Conservation (phyloP, 306 rosid species). For the Mimosa bimucronata region DNA sequence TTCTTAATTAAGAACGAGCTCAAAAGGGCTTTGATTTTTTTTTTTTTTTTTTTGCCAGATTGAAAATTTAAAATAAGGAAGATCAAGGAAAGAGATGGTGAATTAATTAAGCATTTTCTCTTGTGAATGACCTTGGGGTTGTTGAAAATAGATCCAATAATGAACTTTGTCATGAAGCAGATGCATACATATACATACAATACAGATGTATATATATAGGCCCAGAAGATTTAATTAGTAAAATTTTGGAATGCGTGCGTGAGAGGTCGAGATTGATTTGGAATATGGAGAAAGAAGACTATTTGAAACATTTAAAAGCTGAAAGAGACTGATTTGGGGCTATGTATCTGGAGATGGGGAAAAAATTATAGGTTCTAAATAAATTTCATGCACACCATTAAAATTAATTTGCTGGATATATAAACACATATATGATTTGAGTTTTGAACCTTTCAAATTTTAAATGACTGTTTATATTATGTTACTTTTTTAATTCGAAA, state of each 20-base stretch:
- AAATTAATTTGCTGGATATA: background rate
- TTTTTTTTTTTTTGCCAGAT: too few relatives aligned
- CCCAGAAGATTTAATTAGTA: background rate
- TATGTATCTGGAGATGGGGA: constrained; percentile 32
- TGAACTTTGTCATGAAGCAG: background rate
- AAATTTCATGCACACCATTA: background rate
- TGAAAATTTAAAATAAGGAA: background rate
- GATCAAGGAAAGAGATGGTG: background rate
- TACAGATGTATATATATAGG: background rate
- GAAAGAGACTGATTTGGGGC: constrained; percentile 54
- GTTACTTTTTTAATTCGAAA: background rate
- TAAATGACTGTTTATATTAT: background rate
- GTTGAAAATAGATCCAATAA: background rate
- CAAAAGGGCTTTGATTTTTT: too few relatives aligned
- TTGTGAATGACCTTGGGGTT: background rate
- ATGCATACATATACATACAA: background rate
- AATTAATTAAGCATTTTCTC: background rate
- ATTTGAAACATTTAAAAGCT: constrained; percentile 25
- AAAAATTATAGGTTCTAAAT: background rate
- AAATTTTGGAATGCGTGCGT: background rate
- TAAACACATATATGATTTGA: background rate
- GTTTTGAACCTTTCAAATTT: background rate
- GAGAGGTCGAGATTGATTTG: constrained; percentile 15
- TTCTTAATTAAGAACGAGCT: too few relatives aligned
- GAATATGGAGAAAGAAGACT: background rate